A percentile compares a stretch with the other conserved stretches of the same genome.
phyloP scores from a whole-genome alignment of 108 stramenopile species.

The Conticribra guillardii region DNA sequence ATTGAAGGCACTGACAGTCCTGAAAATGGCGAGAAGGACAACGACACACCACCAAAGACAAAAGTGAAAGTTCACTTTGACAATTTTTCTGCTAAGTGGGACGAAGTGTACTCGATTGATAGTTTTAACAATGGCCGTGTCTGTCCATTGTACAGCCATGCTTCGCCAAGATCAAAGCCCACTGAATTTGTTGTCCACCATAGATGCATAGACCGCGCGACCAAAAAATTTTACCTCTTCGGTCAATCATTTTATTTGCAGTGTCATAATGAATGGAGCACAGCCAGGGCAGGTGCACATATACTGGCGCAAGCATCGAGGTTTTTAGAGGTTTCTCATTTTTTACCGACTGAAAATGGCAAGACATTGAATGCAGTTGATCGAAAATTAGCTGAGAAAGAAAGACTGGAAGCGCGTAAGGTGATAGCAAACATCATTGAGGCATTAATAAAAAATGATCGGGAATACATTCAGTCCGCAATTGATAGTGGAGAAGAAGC shows the following conservation, averaged over 20 bases:
- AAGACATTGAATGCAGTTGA: conserved; percentile 25
- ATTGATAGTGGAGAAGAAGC: conserved; percentile 49
- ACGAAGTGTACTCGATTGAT: conserved; percentile 82
- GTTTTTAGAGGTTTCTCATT: conserved; percentile 58
- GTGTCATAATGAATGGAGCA: conserved; percentile 88
- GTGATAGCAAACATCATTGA: conserved; percentile 74
- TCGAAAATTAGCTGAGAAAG: conserved; percentile 31
- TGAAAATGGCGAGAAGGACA: conserved; percentile 15
- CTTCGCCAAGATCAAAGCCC: conserved; percentile 70
- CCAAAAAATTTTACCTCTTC: conserved; percentile 57
- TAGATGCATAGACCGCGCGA: conserved; percentile 53
- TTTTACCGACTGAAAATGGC: conserved; percentile 26
- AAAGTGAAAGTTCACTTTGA: conserved; percentile 94
- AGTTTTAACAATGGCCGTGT: conserved; percentile 79
- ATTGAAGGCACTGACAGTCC: conserved; percentile 32
- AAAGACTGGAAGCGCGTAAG: conserved; percentile 47
- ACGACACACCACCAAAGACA: conserved; percentile 25
- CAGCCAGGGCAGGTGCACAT: conserved; percentile 88
- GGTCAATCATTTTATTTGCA: conserved; percentile 79
- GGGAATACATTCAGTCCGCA: conserved; percentile 57
- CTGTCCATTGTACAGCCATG: conserved; percentile 80
- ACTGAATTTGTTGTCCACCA: conserved; percentile 84
- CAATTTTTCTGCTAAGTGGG: conserved; percentile 91
- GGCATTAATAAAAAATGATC: conserved; percentile 67
- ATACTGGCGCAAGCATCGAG: conserved; percentile 86